Conservation (phyloP, 176 grass and related monocot genomes). For the Tillandsia fasciculata region DNA sequence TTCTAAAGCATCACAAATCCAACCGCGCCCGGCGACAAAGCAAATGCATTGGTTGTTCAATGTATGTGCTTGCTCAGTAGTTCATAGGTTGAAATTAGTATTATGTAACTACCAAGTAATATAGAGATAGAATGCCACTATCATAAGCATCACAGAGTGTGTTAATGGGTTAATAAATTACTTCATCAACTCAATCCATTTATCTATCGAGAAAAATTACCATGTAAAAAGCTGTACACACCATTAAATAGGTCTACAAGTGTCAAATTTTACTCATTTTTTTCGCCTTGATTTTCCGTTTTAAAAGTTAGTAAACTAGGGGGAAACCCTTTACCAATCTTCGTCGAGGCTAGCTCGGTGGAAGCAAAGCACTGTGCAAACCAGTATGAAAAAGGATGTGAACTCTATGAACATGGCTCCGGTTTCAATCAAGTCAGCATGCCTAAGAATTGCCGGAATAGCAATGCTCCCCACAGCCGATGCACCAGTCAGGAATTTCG, state of each 20-base stretch:
- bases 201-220: not conserved
- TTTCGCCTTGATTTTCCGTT: not conserved
- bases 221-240: not conserved
- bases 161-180: too few relatives aligned
- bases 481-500: constrained; percentile 84
- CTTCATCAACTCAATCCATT: too few relatives aligned
- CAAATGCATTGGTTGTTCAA: too few relatives aligned
- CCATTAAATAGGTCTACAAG: not conserved
- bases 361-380: constrained; percentile 80
- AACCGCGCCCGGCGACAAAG: too few relatives aligned
- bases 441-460: constrained; percentile 81
- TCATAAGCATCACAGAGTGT: too few relatives aligned
- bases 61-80: too few relatives aligned
- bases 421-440: constrained; percentile 73
- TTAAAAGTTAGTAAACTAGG: not conserved
- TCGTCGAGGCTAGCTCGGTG: constrained; percentile 81
- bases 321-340: constrained; percentile 44
- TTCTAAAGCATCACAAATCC: too few relatives aligned
- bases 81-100: too few relatives aligned
- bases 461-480: constrained; percentile 90
- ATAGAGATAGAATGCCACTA: too few relatives aligned
- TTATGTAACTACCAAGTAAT: too few relatives aligned
- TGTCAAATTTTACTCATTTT: not conserved
- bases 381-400: constrained; percentile 92
- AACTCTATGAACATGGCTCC: constrained; percentile 97